A percentile compares a stretch with the other conserved stretches of the same genome.
Conservation (phyloP, 331 rosid genomes). For the Stylosanthes scabra region DNA sequence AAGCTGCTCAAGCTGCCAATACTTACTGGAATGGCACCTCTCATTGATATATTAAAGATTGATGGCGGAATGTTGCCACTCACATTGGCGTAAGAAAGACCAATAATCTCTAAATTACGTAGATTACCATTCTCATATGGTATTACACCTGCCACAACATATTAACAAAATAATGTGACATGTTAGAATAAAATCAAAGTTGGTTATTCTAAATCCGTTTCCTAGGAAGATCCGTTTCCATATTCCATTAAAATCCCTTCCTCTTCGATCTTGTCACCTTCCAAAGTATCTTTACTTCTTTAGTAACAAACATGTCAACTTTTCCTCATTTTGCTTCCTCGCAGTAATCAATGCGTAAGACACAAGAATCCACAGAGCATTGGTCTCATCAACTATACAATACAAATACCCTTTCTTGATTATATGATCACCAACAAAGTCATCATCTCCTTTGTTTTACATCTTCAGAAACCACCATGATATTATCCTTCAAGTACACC, state of each 20-base stretch:
- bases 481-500: slow-evolving; percentile 54
- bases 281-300: slow-evolving; percentile 6
- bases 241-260: not conserved
- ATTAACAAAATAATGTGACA: too few species aligned
- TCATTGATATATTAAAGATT: slow-evolving; percentile 6
- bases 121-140: slow-evolving; percentile 7
- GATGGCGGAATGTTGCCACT: not conserved
- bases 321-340: slow-evolving; percentile 6
- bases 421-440: slow-evolving; percentile 23
- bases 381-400: slow-evolving; percentile 15
- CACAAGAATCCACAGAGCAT: not conserved
- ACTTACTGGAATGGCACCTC: not conserved
- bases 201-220: not conserved
- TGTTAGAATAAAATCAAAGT: too few species aligned
- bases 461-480: slow-evolving; percentile 46
- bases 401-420: slow-evolving; percentile 21
- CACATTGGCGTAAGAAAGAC: not conserved
- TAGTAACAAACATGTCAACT: not conserved
- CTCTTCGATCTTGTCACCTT: slow-evolving; percentile 34
- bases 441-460: slow-evolving; percentile 25
- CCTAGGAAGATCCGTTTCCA: slow-evolving; percentile 36
- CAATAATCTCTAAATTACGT: not conserved
- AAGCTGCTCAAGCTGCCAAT: not conserved
- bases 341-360: slow-evolving; percentile 31
- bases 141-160: slow-evolving; percentile 20